phyloP scores from a whole-genome alignment of 192 early-diverging fungal genomes.

The Dissophora globulifera region DNA sequence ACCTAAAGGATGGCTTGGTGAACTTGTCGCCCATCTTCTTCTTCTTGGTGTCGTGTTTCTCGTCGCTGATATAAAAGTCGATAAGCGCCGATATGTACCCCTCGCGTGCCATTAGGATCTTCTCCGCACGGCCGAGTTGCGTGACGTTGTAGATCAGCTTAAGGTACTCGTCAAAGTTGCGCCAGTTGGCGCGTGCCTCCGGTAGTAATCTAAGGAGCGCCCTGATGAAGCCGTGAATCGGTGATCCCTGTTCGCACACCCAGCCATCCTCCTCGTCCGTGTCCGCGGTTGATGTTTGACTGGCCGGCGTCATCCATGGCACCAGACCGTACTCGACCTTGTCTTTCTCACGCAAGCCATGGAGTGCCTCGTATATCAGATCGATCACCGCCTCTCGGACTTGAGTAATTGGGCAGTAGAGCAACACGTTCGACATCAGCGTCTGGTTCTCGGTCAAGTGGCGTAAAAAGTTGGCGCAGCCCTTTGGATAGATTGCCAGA shows the following conservation, averaged over 20 bases:
- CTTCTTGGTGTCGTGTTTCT: constrained; percentile 42
- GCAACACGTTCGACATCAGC: constrained; percentile 36
- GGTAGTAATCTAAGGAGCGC: constrained; percentile 35
- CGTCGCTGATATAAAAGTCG: constrained; percentile 53
- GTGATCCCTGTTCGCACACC: constrained; percentile 15
- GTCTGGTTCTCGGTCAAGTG: constrained; percentile 17
- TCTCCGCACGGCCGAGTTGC: constrained; percentile 45
- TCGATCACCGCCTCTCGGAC: constrained; percentile 56
- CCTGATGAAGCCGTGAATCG: constrained; percentile 29
- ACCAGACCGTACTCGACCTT: constrained; percentile 41
- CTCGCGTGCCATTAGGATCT: constrained; percentile 39
- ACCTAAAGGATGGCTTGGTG: constrained; percentile 54
- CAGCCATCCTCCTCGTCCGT: constrained; percentile 2
- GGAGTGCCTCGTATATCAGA: constrained; percentile 46
- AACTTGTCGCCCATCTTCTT: constrained; percentile 63
- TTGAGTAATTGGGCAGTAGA: constrained; percentile 53
- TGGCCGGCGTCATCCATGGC: neutral
- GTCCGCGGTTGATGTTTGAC: neutral
- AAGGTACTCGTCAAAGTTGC: constrained; percentile 61
- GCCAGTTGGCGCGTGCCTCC: constrained; percentile 53
- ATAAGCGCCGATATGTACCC: constrained; percentile 49
- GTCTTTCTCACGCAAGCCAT: constrained; percentile 36
- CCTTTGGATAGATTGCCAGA: constrained; percentile 30
- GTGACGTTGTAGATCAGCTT: constrained; percentile 54
- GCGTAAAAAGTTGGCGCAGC: constrained; percentile 51